Evolutionary conservation across 2,329 filamentous ascomycete genomes (phyloP).

Genomic region (Claviceps purpurea): DNA sequence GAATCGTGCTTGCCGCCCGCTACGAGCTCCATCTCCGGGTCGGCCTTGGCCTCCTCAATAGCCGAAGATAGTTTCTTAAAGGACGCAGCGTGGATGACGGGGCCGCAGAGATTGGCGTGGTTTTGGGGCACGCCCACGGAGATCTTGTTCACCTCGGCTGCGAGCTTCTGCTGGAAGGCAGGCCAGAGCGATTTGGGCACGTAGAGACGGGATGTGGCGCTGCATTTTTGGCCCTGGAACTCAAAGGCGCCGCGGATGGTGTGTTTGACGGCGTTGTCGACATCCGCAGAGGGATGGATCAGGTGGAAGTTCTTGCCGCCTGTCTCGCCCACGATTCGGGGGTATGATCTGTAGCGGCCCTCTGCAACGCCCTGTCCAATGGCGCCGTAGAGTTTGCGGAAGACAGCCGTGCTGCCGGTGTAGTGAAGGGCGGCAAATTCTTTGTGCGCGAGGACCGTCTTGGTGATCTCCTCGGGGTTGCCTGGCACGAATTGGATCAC

Average conservation of each 20-base stretch:
- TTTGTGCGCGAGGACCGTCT: conserved; percentile 59
- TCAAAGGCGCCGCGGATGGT: conserved; percentile 82
- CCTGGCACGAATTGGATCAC: conserved; percentile 93
- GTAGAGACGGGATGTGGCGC: conserved; percentile 69
- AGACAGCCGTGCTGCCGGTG: conserved; percentile 84
- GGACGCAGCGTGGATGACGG: conserved; percentile 69
- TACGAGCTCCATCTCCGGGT: conserved; percentile 58
- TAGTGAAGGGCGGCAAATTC: conserved; percentile 89
- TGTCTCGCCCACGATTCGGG: conserved; percentile 79
- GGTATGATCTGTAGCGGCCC: conserved; percentile 73
- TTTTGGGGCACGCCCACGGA: conserved; percentile 56
- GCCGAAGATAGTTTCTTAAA: conserved; percentile 69
- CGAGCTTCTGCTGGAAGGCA: conserved; percentile 53
- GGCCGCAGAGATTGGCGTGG: conserved; percentile 70
- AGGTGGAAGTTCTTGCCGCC: conserved; percentile 92
- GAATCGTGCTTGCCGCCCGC: conserved; percentile 66
- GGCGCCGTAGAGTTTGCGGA: conserved; percentile 76
- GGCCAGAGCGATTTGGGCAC: conserved; percentile 64
- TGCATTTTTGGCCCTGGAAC: conserved; percentile 87
- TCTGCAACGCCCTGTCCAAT: conserved; percentile 72
- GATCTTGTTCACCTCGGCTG: conserved; percentile 55
- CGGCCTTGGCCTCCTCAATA: conserved; percentile 69
- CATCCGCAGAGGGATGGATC: conserved; percentile 62
- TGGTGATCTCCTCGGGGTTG: conserved; percentile 72
- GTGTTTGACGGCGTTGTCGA: conserved; percentile 66